phyloP scores from a whole-genome alignment of 352 stramenopile species.

The Pythium apleroticum region DNA sequence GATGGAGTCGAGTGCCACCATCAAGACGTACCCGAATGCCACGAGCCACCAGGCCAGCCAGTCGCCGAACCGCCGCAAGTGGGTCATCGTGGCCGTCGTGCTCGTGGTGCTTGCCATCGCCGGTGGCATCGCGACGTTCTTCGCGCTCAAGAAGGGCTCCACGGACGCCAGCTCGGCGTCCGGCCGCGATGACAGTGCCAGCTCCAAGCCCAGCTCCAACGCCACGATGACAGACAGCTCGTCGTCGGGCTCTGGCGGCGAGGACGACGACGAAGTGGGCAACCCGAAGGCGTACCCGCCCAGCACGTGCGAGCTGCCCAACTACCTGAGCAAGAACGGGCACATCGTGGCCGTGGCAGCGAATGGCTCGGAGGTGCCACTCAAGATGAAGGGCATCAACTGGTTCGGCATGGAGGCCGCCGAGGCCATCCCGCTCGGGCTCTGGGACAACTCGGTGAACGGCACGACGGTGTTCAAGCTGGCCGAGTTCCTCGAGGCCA shows the following conservation, averaged over 20 bases:
- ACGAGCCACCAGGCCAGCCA: slow-evolving; percentile 7
- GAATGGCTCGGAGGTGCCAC: slow-evolving; percentile 62
- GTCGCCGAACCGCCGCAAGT: neutral
- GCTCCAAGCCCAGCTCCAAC: slow-evolving; percentile 2
- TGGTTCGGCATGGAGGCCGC: slow-evolving; percentile 82
- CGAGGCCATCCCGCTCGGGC: slow-evolving; percentile 69
- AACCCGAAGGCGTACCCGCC: slow-evolving; percentile 24
- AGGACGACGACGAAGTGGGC: slow-evolving; percentile 5
- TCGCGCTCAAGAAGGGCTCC: slow-evolving; percentile 14
- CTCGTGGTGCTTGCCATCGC: slow-evolving; percentile 7
- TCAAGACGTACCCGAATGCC: slow-evolving; percentile 9
- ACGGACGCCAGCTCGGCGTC: slow-evolving; percentile 7
- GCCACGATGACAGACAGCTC: neutral
- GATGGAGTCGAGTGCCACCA: slow-evolving; percentile 18
- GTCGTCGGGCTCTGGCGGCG: neutral
- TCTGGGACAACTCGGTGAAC: slow-evolving; percentile 79
- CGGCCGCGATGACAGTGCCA: neutral
- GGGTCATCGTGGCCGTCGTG: slow-evolving; percentile 14
- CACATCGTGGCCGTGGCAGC: slow-evolving; percentile 50
- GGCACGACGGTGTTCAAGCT: slow-evolving; percentile 79
- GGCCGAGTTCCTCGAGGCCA: slow-evolving; percentile 61
- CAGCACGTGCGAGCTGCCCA: slow-evolving; percentile 49
- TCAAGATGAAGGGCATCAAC: slow-evolving; percentile 77
- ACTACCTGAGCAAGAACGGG: slow-evolving; percentile 80
- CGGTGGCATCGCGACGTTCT: slow-evolving; percentile 15